A percentile compares a stretch with the other conserved stretches of the same genome.
These are phyloP conservation scores for Sclerotinia nivalis DNA, from an alignment of 2,329 filamentous ascomycete genomes.

Conservation along the genomic window DNA sequence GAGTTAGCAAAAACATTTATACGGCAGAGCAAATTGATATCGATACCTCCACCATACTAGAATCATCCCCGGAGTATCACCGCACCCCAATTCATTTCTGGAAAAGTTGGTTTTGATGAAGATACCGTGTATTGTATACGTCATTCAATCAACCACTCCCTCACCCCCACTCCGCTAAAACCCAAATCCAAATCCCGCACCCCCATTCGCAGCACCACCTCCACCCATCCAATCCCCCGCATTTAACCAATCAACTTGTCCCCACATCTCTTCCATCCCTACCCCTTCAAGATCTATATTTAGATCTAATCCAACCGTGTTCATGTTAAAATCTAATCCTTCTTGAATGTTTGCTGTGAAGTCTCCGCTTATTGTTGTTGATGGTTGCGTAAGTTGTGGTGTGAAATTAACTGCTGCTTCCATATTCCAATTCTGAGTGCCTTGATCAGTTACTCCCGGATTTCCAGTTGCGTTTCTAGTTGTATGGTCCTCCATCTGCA, in stretches of 20 bases:
- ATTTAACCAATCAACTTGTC: conserved; percentile 20
- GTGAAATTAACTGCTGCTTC: background rate
- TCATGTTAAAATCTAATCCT: no score
- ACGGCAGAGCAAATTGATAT: background rate
- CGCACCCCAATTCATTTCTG: background rate
- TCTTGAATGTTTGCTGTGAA: background rate
- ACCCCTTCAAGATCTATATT: background rate
- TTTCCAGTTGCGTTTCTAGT: background rate
- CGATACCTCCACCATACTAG: background rate
- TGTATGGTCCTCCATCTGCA: background rate
- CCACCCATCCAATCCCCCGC: conserved; percentile 2
- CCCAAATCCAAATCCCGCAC: background rate
- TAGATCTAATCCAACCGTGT: background rate
- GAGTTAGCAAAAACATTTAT: no score
- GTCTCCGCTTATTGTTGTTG: background rate
- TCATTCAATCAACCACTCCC: background rate
- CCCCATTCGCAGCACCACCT: background rate
- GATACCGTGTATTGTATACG: background rate
- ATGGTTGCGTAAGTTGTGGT: background rate
- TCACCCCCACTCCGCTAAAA: background rate
- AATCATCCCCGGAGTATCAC: background rate
- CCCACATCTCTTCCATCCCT: conserved; percentile 8
- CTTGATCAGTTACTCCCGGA: no score
- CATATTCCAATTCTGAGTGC: background rate
- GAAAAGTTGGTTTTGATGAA: background rate